Percentiles rank a stretch among this genome's conserved stretches.
phyloP scores from a whole-genome alignment of 495 filamentous ascomycete genomes.

The Neurospora terricola region DNA sequence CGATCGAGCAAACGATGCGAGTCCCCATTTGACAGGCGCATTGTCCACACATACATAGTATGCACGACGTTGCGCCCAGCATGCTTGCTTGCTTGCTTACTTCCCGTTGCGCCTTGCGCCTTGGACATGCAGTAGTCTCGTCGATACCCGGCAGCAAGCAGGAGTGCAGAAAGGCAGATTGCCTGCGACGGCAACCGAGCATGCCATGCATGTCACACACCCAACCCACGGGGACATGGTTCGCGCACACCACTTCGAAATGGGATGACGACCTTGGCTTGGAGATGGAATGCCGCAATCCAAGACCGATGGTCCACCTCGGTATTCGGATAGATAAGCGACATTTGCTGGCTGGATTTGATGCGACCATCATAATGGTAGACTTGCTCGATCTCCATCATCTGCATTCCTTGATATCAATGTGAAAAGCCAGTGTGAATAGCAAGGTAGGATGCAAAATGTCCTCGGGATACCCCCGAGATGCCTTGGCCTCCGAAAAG shows the following conservation, averaged over 20 bases:
- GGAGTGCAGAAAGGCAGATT: background rate
- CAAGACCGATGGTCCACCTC: background rate
- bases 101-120: background rate
- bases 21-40: background rate
- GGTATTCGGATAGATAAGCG: background rate
- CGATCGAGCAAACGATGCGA: background rate
- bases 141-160: background rate
- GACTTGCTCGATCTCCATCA: background rate
- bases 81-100: background rate
- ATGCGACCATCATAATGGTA: background rate
- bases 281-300: background rate
- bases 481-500: constrained; percentile 15
- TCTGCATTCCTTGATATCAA: background rate
- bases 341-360: background rate
- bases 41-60: background rate
- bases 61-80: background rate
- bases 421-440: background rate
- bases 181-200: background rate
- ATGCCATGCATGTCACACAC: background rate
- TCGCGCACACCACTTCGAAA: background rate
- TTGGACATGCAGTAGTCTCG: background rate
- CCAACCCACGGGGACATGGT: background rate
- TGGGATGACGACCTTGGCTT: background rate
- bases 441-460: constrained; percentile 5
- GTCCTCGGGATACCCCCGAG: constrained; percentile 14